These are phyloP conservation scores for Waitea zeae DNA, from an alignment of 1,284 basidiomycete species.

Conservation along the genomic window DNA sequence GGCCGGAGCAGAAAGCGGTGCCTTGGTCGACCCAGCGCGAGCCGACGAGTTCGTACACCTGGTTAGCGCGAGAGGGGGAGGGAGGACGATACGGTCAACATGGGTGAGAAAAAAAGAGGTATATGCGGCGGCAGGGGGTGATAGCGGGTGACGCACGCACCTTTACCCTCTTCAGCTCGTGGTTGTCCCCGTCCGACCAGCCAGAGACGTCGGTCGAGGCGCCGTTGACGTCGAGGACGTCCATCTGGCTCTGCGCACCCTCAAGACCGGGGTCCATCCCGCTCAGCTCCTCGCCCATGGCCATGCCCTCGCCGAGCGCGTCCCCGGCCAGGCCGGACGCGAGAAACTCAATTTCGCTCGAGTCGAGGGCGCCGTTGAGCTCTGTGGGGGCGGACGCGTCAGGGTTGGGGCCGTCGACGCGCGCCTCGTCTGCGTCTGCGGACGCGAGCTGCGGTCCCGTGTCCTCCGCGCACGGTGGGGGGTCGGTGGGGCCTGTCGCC, in stretches of 20 bases:
- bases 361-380: too few relatives aligned
- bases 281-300: not conserved
- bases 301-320: too few relatives aligned
- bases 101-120: not conserved
- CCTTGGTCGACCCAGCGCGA: conserved; percentile 87
- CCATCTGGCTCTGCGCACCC: not conserved
- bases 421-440: too few relatives aligned
- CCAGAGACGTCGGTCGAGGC: too few relatives aligned
- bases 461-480: too few relatives aligned
- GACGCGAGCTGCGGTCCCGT: too few relatives aligned
- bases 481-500: too few relatives aligned
- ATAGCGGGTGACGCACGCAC: conserved; percentile 5
- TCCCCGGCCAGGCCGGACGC: too few relatives aligned
- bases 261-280: not conserved
- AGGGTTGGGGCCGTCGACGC: too few relatives aligned
- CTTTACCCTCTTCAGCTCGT: conserved; percentile 21
- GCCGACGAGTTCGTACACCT: conserved; percentile 88
- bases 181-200: conserved; percentile 18
- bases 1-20: conserved; percentile 84
- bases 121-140: not conserved
- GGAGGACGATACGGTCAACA: conserved; percentile 3
- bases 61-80: conserved; percentile 7
- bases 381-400: too few relatives aligned
- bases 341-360: too few relatives aligned
- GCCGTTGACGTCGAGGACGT: conserved; percentile 11